These are phyloP conservation scores for Fusarium devonianum DNA, from an alignment of 2,329 filamentous ascomycete genomes.

Conservation along the genomic window DNA sequence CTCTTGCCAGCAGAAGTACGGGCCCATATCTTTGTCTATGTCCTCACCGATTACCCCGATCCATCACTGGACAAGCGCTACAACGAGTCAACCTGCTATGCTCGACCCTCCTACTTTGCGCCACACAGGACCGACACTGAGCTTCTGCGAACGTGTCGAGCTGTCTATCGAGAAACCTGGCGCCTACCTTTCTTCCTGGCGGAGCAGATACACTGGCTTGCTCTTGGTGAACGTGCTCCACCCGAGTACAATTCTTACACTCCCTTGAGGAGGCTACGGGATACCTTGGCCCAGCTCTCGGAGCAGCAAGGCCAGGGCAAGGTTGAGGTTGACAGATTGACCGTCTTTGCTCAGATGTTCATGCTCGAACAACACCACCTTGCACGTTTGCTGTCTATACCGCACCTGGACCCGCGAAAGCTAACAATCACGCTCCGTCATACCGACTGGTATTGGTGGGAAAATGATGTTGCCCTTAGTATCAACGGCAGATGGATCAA, in stretches of 20 bases:
- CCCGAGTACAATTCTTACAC: conserved; percentile 17
- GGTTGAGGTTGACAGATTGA: conserved; percentile 45
- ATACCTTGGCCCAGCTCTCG: conserved; percentile 27
- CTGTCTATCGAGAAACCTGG: conserved; percentile 52
- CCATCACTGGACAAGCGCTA: conserved; percentile 38
- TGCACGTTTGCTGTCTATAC: conserved; percentile 36
- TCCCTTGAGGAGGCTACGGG: background rate
- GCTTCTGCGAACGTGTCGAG: conserved; percentile 53
- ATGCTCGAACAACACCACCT: conserved; percentile 45
- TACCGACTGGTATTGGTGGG: conserved; percentile 46
- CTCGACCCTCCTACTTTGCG: conserved; percentile 51
- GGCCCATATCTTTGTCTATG: conserved; percentile 53
- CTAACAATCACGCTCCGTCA: conserved; percentile 58
- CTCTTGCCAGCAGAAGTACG: conserved; percentile 58
- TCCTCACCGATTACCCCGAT: conserved; percentile 50
- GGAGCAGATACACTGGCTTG: conserved; percentile 51
- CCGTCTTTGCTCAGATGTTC: conserved; percentile 54
- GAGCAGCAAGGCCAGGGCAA: conserved; percentile 27
- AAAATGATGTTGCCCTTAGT: conserved; percentile 39
- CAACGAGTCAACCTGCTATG: conserved; percentile 46
- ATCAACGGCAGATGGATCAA: conserved; percentile 51
- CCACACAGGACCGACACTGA: conserved; percentile 46
- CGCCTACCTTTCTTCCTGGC: conserved; percentile 50
- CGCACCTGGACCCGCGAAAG: conserved; percentile 44
- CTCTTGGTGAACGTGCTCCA: conserved; percentile 43